Evolutionary conservation across 768 basidiomycete genomes (phyloP).

Genomic region (Tubosaeta sp.): DNA sequence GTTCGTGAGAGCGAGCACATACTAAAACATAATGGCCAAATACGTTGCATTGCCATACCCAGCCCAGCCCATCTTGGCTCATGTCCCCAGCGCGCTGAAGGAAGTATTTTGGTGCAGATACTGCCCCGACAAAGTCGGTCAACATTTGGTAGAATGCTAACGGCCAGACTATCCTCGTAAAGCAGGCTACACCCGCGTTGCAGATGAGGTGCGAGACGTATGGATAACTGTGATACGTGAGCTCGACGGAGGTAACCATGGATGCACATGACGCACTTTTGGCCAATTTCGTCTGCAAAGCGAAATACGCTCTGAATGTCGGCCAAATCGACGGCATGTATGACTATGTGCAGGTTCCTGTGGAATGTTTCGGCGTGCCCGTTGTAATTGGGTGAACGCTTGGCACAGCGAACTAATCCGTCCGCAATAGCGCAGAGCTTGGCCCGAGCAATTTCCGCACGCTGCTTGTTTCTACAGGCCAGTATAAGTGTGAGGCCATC

Average conservation of each 20-base stretch:
- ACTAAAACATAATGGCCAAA: slow-evolving; percentile 81
- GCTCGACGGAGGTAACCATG: background rate
- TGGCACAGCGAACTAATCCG: slow-evolving; percentile 41
- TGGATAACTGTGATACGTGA: slow-evolving; percentile 49
- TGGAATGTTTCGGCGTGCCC: slow-evolving; percentile 56
- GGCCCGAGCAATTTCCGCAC: slow-evolving; percentile 59
- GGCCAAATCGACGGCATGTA: slow-evolving; percentile 63
- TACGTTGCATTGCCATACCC: slow-evolving; percentile 81
- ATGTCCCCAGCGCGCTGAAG: slow-evolving; percentile 54
- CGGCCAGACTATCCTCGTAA: slow-evolving; percentile 50
- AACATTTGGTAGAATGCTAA: slow-evolving; percentile 45
- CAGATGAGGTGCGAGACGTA: slow-evolving; percentile 78
- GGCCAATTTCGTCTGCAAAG: slow-evolving; percentile 52
- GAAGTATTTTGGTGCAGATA: slow-evolving; percentile 56
- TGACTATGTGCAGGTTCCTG: slow-evolving; percentile 54
- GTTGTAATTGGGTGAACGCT: slow-evolving; percentile 36
- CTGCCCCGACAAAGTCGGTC: slow-evolving; percentile 38
- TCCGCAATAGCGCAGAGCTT: slow-evolving; percentile 55
- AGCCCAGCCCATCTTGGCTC: slow-evolving; percentile 69
- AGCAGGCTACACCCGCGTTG: slow-evolving; percentile 73
- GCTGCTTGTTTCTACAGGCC: slow-evolving; percentile 67
- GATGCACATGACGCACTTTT: slow-evolving; percentile 42
- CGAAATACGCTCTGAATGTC: slow-evolving; percentile 54
- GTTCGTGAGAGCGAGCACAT: slow-evolving; percentile 23
- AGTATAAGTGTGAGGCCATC: slow-evolving; percentile 69